Base-by-base conservation (phyloP, 75 land plant genomes). In the Pseudotsuga menziesii region DNA sequence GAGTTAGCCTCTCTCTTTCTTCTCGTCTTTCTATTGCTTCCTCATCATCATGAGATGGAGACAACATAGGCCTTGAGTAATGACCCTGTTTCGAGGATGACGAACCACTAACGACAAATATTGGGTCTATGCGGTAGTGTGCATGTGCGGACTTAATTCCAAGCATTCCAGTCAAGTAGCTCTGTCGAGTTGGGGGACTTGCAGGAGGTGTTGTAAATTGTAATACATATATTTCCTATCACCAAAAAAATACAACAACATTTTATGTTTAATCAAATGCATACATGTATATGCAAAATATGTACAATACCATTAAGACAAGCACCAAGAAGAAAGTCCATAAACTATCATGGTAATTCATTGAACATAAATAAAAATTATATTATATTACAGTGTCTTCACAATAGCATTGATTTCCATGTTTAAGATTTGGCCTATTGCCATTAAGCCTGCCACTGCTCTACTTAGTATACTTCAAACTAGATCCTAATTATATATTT, bases 151-250 rank as follows among this genome's bases (percentile, higher is more conserved):
- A 62, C 88, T 82, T 58, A 94, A 92, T 75, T 96, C 98, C 85
- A 9, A 97, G 80, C 85, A 96, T 86, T 57, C 92, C 92, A 57
- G 88, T 66, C 35, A 96, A 75, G 74, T 82, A 87, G 77, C 78
- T 83, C 76, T 85, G 87, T 59, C 89, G 77, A 44, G 95, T 57
- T 35, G 86, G 98, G 71, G 99, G 99, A 83, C 99, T 96, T 17
- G 96, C 93, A 80, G 97, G 92, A 62, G 94, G 96, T 56, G 94
- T 95, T 86, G 95, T 89, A 61, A 93, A 89, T 25, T 25, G 91
- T 83, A 56, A 85, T 57, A 57, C 88, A 82, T 58, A 87, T 44
- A 72, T 83, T 82, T 22, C 91, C 92, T 87, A 83, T 22, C 36
- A 82, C 58, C 52, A 27, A 41, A 72, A 26, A 0, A 64, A 78